A percentile compares a stretch with the other conserved stretches of the same genome.
Conservation (phyloP, 352 stramenopile species). For the Globisporangium orthogonon region DNA sequence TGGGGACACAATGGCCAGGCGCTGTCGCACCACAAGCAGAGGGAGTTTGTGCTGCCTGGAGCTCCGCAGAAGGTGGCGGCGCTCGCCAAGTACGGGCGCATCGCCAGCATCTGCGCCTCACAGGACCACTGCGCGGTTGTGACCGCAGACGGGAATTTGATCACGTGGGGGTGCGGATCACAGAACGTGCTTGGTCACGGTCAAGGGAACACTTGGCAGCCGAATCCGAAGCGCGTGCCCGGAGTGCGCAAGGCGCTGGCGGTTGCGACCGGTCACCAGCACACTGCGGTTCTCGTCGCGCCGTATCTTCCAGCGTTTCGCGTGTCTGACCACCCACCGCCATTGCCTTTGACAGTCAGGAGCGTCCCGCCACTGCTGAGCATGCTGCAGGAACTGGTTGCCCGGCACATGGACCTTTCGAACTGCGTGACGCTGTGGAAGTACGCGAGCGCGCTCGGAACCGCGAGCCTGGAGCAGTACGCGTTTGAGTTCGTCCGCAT, state of each 20-base stretch:
- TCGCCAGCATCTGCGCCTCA: constrained; percentile 57
- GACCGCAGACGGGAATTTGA: constrained; percentile 47
- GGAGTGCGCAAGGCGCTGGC: constrained; percentile 68
- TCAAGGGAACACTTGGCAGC: constrained; percentile 68
- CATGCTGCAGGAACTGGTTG: constrained; percentile 44
- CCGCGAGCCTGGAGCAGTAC: constrained; percentile 31
- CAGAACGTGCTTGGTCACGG: constrained; percentile 71
- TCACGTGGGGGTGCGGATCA: constrained; percentile 68
- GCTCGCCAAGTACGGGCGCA: constrained; percentile 33
- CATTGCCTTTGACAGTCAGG: too few relatives aligned
- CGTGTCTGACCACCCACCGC: not conserved
- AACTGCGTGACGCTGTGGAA: constrained; percentile 61
- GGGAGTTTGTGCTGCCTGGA: constrained; percentile 21
- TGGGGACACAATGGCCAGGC: constrained; percentile 70
- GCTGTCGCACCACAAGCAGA: constrained; percentile 36
- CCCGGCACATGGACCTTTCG: constrained; percentile 42
- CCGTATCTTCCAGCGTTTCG: constrained; percentile 21
- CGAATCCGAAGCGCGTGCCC: constrained; percentile 64
- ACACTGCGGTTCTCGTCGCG: constrained; percentile 63
- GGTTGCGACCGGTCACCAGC: constrained; percentile 65
- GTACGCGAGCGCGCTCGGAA: constrained; percentile 47
- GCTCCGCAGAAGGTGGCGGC: constrained; percentile 36
- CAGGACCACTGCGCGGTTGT: constrained; percentile 78
- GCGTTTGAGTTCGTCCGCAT: constrained; percentile 72
- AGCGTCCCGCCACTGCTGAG: constrained; percentile 2